These are phyloP conservation scores for Stephania cephalantha DNA, from an alignment of 164 flowering plant species.

Conservation along the genomic window DNA sequence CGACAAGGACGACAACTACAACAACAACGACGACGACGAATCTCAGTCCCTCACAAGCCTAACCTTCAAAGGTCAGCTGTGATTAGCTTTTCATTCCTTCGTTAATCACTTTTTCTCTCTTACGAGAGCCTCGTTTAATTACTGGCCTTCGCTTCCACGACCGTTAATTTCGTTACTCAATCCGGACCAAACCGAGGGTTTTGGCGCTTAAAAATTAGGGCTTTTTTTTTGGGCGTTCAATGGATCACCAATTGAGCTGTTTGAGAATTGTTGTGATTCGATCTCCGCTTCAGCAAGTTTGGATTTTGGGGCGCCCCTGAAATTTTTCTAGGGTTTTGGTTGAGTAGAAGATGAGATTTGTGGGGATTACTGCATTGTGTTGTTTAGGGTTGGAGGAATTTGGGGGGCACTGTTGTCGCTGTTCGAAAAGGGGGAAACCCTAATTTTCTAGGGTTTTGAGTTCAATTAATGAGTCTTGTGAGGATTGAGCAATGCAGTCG, in stretches of 20 bases:
- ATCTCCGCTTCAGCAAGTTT: constrained; percentile 16
- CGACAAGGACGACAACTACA: no score
- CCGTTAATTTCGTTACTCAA: constrained; percentile 5
- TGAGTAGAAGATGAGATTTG: constrained; percentile 36
- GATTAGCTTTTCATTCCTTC: neutral
- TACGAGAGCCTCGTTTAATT: neutral
- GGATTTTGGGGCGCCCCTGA: constrained; percentile 11
- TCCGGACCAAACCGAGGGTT: neutral
- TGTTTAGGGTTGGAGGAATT: constrained; percentile 24
- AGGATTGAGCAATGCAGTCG: constrained; percentile 66
- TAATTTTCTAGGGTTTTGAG: constrained; percentile 15
- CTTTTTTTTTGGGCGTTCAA: constrained; percentile 18
- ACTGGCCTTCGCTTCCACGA: constrained; percentile 1
- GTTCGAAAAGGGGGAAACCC: constrained; percentile 32
- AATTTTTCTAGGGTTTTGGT: constrained; percentile 36
- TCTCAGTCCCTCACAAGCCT: no score
- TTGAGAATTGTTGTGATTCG: constrained; percentile 27
- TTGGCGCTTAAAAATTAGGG: constrained; percentile 27
- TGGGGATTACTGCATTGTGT: constrained; percentile 31
- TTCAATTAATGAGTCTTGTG: constrained; percentile 25
- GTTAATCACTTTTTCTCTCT: neutral
- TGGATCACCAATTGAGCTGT: constrained; percentile 21
- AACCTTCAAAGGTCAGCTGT: no score
- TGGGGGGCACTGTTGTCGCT: constrained; percentile 17
- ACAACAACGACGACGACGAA: no score